Base-by-base conservation (phyloP, 495 filamentous ascomycete species). In the Podospora australis region DNA sequence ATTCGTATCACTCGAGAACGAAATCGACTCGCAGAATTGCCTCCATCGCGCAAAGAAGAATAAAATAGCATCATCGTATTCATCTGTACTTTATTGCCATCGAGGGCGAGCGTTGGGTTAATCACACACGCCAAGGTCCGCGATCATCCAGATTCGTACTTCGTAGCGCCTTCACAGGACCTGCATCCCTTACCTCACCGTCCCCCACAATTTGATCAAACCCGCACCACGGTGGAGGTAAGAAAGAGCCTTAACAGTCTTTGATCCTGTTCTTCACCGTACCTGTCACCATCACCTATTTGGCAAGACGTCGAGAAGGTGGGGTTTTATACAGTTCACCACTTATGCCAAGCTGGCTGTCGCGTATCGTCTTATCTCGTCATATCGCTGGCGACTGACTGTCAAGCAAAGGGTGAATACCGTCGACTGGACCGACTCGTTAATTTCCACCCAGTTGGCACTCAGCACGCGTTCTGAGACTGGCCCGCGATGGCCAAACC, bases 401-500 rank as follows among this genome's bases (percentile, higher is more conserved):
- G 20, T 17, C 42, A 32, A 36, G 42, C 39, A 24, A 39, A 10
- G 36, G 4, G 45, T 21, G 34, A 14, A 19, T 39, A 20, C 17
- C 43, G 25, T 44, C 49, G 46, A 20, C 21, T 4, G 26, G 3
- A 13, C 19, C 25, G 26, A 17, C 38, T 23, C 35, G 23, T n/a
- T n/a, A n/a, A n/a, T n/a, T n/a, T n/a, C n/a, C n/a, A n/a, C n/a
- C n/a, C n/a, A n/a, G n/a, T n/a, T n/a, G n/a, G n/a, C n/a, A n/a
- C n/a, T n/a, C 44, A 34, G 38, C 25, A 25, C 35, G 46, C 35
- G 34, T 13, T n/a, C 24, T 19, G 23, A 39, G 35, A 47, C 46
- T 39, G 49, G 54, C 52, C 57, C 24, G 39, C 45, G 35, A 75
- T 75, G 72, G 69, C 68, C 64, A 69, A 67, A 59, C 61, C 82